Evolutionary conservation across 805 yeast genomes (phyloP).

Genomic region (Wickerhamiella azyma): DNA sequence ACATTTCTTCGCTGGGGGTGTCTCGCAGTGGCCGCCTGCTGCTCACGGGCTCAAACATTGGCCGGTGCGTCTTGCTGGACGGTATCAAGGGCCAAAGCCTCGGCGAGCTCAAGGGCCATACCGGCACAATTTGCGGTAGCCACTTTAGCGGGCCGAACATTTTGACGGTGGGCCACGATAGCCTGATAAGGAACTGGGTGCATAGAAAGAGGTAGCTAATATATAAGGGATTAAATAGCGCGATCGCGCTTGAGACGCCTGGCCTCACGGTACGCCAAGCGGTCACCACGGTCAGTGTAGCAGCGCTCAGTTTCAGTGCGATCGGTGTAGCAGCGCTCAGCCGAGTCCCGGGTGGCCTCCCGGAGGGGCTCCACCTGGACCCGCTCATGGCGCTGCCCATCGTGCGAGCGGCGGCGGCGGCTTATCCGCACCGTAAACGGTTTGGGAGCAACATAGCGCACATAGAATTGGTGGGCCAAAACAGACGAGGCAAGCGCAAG

Average conservation of each 20-base stretch:
- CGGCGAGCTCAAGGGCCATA: slow-evolving; percentile 9
- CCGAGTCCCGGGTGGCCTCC: too few species aligned
- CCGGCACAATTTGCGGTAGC: background rate
- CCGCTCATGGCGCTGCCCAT: background rate
- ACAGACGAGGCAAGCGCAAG: background rate
- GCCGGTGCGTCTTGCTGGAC: slow-evolving; percentile 12
- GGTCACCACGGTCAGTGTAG: too few species aligned
- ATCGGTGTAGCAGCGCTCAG: too few species aligned
- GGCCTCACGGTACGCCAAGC: too few species aligned
- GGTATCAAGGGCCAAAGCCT: slow-evolving; percentile 8
- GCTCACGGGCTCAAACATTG: slow-evolving; percentile 12
- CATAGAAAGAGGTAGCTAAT: background rate
- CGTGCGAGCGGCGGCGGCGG: background rate
- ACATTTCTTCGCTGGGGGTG: slow-evolving; percentile 10
- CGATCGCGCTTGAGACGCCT: too few species aligned
- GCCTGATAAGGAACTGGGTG: background rate
- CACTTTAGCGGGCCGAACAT: background rate
- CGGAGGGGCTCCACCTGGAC: background rate
- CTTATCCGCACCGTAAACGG: background rate
- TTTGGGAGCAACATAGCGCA: background rate
- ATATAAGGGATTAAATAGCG: background rate
- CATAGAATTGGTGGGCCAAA: background rate
- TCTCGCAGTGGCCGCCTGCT: slow-evolving; percentile 16
- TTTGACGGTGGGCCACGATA: background rate
- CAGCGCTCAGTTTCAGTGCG: too few species aligned